phyloP scores from a whole-genome alignment of 1,284 basidiomycete species.

The Neonothopanus nambi region DNA sequence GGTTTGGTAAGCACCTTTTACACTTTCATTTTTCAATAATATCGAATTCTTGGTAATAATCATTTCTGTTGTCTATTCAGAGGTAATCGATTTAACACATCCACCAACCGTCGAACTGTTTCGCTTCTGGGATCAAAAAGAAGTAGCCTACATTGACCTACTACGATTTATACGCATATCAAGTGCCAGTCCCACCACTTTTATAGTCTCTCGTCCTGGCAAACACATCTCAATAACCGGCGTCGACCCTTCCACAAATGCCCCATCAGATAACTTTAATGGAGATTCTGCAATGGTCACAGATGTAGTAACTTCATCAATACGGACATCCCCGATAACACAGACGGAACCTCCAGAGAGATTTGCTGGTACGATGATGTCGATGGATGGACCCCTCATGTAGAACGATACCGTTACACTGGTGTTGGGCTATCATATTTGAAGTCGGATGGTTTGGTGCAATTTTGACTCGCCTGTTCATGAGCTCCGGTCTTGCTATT shows the following conservation, averaged over 20 bases:
- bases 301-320: background rate
- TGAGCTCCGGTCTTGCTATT: too few relatives aligned
- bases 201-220: conserved; percentile 58
- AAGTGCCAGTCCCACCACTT: conserved; percentile 47
- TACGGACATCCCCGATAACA: conserved; percentile 20
- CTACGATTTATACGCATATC: conserved; percentile 76
- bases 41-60: too few relatives aligned
- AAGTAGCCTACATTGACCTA: conserved; percentile 73
- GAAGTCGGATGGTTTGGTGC: too few relatives aligned
- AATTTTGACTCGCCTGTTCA: too few relatives aligned
- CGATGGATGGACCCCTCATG: conserved; percentile 37
- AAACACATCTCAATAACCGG: conserved; percentile 47
- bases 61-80: too few relatives aligned
- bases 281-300: conserved; percentile 18
- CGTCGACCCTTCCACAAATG: conserved; percentile 19
- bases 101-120: conserved; percentile 71
- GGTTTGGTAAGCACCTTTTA: conserved; percentile 63
- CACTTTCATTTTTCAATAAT: too few relatives aligned
- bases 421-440: too few relatives aligned
- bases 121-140: conserved; percentile 75
- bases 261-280: too few relatives aligned
- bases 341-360: conserved; percentile 32
- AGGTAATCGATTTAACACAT: conserved; percentile 85
- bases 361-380: conserved; percentile 43
- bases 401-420: background rate